Conservation (phyloP, 495 filamentous ascomycete species). For the Articulospora tetracladia region DNA sequence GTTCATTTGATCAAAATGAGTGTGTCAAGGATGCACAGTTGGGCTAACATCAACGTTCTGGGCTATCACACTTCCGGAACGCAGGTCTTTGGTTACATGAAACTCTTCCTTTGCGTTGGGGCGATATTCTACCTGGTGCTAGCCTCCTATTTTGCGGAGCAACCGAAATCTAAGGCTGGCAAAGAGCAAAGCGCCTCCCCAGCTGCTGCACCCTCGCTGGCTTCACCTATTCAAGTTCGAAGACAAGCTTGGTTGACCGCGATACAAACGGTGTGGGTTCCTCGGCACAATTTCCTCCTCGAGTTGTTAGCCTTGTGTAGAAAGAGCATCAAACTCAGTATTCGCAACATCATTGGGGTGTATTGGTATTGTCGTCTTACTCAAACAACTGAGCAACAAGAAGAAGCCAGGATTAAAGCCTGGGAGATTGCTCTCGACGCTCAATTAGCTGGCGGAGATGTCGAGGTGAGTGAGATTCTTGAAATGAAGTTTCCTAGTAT, state of each 20-base stretch:
- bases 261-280: constrained; percentile 92
- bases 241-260: constrained; percentile 92
- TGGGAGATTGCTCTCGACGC: constrained; percentile 95
- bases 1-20: constrained; percentile 45
- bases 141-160: constrained; percentile 59
- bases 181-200: constrained; percentile 30
- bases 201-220: constrained; percentile 60
- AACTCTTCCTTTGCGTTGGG: constrained; percentile 59
- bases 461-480: too few relatives aligned
- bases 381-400: constrained; percentile 79
- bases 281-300: constrained; percentile 76
- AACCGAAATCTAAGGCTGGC: constrained; percentile 32
- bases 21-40: constrained; percentile 7
- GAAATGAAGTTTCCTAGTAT: too few relatives aligned
- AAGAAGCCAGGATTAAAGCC: constrained; percentile 81
- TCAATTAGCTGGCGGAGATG: constrained; percentile 90
- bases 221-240: constrained; percentile 81
- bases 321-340: constrained; percentile 75
- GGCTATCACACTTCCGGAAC: constrained; percentile 40
- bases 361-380: constrained; percentile 71
- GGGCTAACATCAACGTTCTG: constrained; percentile 35
- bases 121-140: constrained; percentile 64
- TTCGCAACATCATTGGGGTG: constrained; percentile 75
- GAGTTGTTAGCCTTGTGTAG: constrained; percentile 77
- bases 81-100: constrained; percentile 44